Base-by-base conservation (phyloP, 441 rosid species). In the Mallotus repandus region DNA sequence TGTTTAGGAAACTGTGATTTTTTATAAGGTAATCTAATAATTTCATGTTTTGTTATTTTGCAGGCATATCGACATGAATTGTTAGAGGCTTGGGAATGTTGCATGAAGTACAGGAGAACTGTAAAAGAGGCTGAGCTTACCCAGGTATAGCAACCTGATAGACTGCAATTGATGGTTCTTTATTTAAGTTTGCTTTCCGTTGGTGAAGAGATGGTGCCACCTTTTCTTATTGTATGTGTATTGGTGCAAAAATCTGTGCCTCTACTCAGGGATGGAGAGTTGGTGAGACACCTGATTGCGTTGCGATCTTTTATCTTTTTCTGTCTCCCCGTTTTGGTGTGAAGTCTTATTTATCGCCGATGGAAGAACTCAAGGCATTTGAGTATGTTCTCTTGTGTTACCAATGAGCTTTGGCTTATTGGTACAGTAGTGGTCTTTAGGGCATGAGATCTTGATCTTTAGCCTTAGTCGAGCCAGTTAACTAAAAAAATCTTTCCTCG, bases 71-170 rank as follows among this genome's bases (percentile, higher is more conserved):
- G 82, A 73, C 96, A 82, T 64, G 99, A 97, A 85, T 83, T 97
- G 83, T 80, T 90, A 52, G 99, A 97, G 83, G 99, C 99, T 64
- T 84, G 90, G 82, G 98, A 94, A 29, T 91, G 98, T 70, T 97
- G 99, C 85, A 83, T 78, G 91, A 91, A 91, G 68, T 97, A 94
- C 80, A 92, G 86, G 81, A 89, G 85, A 86, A 97, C 97, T 46
- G 92, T 92, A 63, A 93, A 90, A 84, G 99, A 97, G 83, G 96
- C 97, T 64, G 99, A 94, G 85, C 99, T 94, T 79, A 92, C 97
- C 65, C 97, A 94, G 99, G 99, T 94, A 81, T 11, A 4, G 54
- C 12, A 48, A 32, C 13, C 0, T 35, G 63, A 52, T 35, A 45
- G 19, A 48, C 2, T 48, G 49, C 69, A 19, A 7, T 58, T 15